Base-by-base conservation (phyloP, 495 filamentous ascomycete species). In the Penicillium bovifimosum region DNA sequence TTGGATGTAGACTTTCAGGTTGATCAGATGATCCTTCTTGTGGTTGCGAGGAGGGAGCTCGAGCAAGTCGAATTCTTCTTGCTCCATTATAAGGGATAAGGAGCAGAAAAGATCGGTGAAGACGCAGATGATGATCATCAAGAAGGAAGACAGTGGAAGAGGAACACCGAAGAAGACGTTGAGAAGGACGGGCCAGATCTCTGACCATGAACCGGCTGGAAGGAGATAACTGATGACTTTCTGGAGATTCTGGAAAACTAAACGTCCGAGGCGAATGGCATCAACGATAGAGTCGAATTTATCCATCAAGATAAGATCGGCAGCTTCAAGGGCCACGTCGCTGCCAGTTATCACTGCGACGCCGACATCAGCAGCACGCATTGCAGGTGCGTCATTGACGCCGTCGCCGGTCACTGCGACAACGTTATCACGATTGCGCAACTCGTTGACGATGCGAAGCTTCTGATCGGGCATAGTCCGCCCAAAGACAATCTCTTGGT, bases 301-400 rank as follows among this genome's bases (percentile, higher is more conserved):
- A 28, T 87, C 86, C 2, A 89, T 72, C 6, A 97, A 80, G 13
- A 96, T 88, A 4, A 96, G 80, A 59, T 95, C 87, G 9, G 92
- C 89, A 6, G 92, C 92, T 70, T 96, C 93, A 80, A 72, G 80
- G 14, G 80, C 80, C 2, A 83, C 77, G 36, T 83, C 80, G 20
- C 76, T 78, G 24, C 76, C 72, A 10, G 72, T 74, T 27, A 80
- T 83, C 69, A 87, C 82, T 3, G 84, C 83, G 51, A 88, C 80
- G 44, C 85, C 85, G 5, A 87, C 78, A 58, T 88, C 80, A 18
- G 85, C 81, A 26, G 76, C 71, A 44, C 82, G 81, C 35, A 88
- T 69, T 27, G 82, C 81, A 7, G 84, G 84, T 8, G 83, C 79
- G 58, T 88, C 85, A 56, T 88, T 88, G 48, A 86, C 81, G 28